Conservation (phyloP, 345 rosid species). For the Salix udensis region DNA sequence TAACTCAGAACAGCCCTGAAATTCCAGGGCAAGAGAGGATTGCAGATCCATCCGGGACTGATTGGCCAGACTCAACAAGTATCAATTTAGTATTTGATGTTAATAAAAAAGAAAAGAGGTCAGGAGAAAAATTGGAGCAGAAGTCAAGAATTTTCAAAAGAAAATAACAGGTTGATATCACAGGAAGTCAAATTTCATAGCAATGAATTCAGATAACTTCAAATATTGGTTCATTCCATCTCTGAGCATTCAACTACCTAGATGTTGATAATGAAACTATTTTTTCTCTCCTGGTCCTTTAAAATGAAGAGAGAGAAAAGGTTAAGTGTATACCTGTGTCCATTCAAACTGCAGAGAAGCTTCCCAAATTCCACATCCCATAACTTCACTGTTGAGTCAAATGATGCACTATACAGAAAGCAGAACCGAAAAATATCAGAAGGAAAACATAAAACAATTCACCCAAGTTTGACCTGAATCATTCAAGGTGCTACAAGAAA, state of each 20-base stretch:
- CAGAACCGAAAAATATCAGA: constrained; percentile 2
- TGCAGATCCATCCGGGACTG: neutral
- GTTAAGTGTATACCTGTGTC: constrained; percentile 60
- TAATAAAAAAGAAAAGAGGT: neutral
- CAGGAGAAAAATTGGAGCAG: neutral
- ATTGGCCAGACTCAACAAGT: neutral
- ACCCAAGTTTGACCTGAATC: neutral
- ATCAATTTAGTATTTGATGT: too few relatives aligned
- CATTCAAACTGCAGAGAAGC: constrained; percentile 76
- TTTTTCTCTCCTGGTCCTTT: neutral
- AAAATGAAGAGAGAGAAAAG: neutral
- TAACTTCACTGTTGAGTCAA: constrained; percentile 91
- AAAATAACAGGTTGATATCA: neutral
- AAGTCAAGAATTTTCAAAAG: too few relatives aligned
- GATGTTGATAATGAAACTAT: neutral
- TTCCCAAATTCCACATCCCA: constrained; percentile 97
- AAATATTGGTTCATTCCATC: neutral
- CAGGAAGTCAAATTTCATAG: neutral
- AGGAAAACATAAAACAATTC: neutral
- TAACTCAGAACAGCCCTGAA: neutral
- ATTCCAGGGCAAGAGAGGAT: neutral
- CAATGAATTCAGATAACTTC: neutral
- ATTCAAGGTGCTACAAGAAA: neutral
- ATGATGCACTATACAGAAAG: constrained; percentile 73
- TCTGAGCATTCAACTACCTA: neutral